Evolutionary conservation across 192 early-diverging fungal genomes (phyloP).

Genomic region (Chytriomyces confervae): DNA sequence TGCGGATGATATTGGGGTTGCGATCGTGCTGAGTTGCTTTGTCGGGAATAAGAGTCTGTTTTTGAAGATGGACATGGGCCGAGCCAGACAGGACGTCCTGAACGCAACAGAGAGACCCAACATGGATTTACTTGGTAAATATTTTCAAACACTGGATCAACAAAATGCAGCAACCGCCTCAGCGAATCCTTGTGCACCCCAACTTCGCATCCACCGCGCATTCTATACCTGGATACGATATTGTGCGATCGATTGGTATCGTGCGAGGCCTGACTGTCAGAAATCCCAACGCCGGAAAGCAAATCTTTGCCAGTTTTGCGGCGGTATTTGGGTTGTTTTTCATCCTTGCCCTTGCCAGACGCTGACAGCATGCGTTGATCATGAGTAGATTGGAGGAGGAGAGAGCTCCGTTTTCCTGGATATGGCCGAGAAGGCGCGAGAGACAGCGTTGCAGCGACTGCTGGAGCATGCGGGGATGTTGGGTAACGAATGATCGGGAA

Average conservation of each 20-base stretch:
- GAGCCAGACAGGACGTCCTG: no score
- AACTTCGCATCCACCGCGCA: neutral
- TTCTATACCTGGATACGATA: neutral
- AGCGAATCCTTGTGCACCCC: neutral
- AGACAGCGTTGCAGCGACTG: slow-evolving; percentile 21
- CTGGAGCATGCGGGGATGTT: slow-evolving; percentile 14
- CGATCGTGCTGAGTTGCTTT: no score
- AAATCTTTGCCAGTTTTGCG: neutral
- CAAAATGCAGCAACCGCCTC: neutral
- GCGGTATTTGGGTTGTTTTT: neutral
- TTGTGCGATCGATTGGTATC: neutral
- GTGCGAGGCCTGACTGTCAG: neutral
- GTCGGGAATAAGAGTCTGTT: no score
- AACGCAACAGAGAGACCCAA: no score
- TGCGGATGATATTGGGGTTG: no score
- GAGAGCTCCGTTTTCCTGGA: slow-evolving; percentile 19
- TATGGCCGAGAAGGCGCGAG: slow-evolving; percentile 24
- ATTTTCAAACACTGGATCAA: no score
- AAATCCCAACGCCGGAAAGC: neutral
- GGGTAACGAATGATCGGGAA: neutral
- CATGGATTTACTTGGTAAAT: no score
- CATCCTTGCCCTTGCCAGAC: neutral
- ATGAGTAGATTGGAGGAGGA: slow-evolving; percentile 3
- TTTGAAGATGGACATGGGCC: no score
- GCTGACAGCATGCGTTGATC: neutral